A percentile compares a stretch with the other conserved stretches of the same genome.
phyloP scores from a whole-genome alignment of 495 filamentous ascomycete species.

The Neurospora sp. region DNA sequence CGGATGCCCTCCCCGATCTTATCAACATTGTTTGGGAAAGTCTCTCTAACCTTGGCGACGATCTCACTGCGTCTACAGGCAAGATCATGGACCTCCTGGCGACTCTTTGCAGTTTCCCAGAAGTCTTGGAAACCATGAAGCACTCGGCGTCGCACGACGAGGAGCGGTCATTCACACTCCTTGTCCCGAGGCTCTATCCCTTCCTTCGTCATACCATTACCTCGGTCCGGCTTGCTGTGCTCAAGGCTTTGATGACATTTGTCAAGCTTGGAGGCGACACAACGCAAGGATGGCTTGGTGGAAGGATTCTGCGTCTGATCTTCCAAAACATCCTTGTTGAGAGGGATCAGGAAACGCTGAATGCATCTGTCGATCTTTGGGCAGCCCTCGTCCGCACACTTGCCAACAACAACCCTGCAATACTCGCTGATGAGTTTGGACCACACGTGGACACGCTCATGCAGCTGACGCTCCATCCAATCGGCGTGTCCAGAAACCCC shows the following conservation, averaged over 20 bases:
- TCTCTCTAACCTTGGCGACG: conserved; percentile 87
- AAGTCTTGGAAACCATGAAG: conserved; percentile 92
- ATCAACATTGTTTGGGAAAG: conserved; percentile 97
- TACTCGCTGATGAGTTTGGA: conserved; percentile 55
- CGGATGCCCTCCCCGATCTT: conserved; percentile 61
- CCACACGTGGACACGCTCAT: conserved; percentile 67
- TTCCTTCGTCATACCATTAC: conserved; percentile 97
- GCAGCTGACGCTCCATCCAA: conserved; percentile 72
- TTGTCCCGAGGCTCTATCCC: conserved; percentile 90
- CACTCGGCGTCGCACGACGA: conserved; percentile 70
- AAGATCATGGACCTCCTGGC: conserved; percentile 96
- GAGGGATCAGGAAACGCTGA: conserved; percentile 63
- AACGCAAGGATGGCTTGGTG: conserved; percentile 85
- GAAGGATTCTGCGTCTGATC: conserved; percentile 74
- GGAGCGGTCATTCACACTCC: conserved; percentile 76
- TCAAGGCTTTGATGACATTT: conserved; percentile 89
- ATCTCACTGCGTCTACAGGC: conserved; percentile 92
- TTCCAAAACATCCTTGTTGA: conserved; percentile 96
- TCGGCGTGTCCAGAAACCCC: conserved; percentile 80
- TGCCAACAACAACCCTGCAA: conserved; percentile 43
- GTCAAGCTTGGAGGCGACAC: conserved; percentile 72
- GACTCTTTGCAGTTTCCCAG: conserved; percentile 86
- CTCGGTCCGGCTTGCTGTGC: conserved; percentile 82
- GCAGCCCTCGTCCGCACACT: conserved; percentile 60
- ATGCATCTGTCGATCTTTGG: conserved; percentile 81